phyloP scores from a whole-genome alignment of 2,329 filamentous ascomycete genomes.

The Penicillium capsulatum region DNA sequence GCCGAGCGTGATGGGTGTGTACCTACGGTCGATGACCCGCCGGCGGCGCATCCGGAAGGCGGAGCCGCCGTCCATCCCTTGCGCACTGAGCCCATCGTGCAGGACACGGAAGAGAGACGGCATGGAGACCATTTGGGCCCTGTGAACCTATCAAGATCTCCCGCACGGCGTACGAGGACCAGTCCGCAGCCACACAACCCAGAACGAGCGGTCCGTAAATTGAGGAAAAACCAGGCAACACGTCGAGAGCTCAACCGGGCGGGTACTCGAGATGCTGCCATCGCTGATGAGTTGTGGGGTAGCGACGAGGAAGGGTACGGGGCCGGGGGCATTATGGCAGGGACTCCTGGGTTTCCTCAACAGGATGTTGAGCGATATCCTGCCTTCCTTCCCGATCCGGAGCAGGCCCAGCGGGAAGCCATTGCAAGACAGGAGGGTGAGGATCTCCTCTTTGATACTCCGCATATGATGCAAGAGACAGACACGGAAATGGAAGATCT shows the following conservation, averaged over 20 bases:
- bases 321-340: slow-evolving; percentile 5
- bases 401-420: slow-evolving; percentile 12
- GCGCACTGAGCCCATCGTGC: slow-evolving; percentile 7
- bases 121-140: slow-evolving; percentile 5
- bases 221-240: slow-evolving; percentile 11
- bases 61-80: slow-evolving; percentile 5
- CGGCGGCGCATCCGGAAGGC: slow-evolving; percentile 5
- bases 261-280: slow-evolving; percentile 14
- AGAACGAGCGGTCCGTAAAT: slow-evolving; percentile 10
- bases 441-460: slow-evolving; percentile 13
- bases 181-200: slow-evolving; percentile 10
- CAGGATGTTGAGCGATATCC: slow-evolving; percentile 12
- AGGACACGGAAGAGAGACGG: slow-evolving; percentile 6
- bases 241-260: slow-evolving; percentile 12
- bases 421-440: slow-evolving; percentile 13
- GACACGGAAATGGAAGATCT: slow-evolving; percentile 8
- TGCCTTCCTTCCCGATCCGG: slow-evolving; percentile 10
- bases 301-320: slow-evolving; percentile 8
- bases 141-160: slow-evolving; percentile 9
- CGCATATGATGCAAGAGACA: slow-evolving; percentile 8
- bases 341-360: slow-evolving; percentile 3
- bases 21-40: slow-evolving; percentile 5
- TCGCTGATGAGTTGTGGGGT: slow-evolving; percentile 13
- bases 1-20: slow-evolving; percentile 10
- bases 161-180: slow-evolving; percentile 7